These are phyloP conservation scores for Phytopythium boreale DNA, from an alignment of 352 stramenopile species.

Conservation along the genomic window DNA sequence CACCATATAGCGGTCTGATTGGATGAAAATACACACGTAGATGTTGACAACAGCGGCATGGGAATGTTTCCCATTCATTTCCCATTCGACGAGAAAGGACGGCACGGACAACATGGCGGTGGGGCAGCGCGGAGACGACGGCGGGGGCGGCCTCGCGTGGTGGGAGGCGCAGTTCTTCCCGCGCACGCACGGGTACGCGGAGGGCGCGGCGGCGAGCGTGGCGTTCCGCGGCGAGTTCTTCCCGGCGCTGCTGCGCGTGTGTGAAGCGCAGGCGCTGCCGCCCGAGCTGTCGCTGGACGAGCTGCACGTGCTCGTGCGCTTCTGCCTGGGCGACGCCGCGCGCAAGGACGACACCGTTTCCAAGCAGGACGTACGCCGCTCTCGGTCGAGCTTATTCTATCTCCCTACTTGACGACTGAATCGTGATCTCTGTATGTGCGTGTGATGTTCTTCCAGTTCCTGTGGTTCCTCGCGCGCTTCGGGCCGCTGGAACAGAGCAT, in stretches of 20 bases:
- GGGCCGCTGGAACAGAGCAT: constrained; percentile 56
- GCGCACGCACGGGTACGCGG: background rate
- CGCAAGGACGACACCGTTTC: constrained; percentile 42
- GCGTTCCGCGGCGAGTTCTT: constrained; percentile 44
- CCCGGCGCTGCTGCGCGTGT: constrained; percentile 43
- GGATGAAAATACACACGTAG: background rate
- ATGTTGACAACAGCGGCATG: background rate
- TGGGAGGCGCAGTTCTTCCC: constrained; percentile 21
- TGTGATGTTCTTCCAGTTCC: constrained; percentile 37
- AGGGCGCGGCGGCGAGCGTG: constrained; percentile 5
- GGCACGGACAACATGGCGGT: background rate
- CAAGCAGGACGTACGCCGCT: constrained; percentile 31
- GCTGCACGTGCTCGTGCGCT: constrained; percentile 50
- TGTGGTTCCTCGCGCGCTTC: constrained; percentile 65
- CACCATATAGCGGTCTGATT: background rate
- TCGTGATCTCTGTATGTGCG: background rate
- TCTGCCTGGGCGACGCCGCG: constrained; percentile 41
- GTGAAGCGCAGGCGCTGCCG: constrained; percentile 28
- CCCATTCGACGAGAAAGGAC: background rate
- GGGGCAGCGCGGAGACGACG: background rate
- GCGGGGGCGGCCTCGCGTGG: constrained; percentile 20
- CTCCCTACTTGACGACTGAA: background rate
- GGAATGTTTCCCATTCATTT: background rate
- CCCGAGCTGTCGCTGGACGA: constrained; percentile 53
- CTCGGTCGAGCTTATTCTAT: background rate